A percentile compares a stretch with the other conserved stretches of the same genome.
phyloP scores from a whole-genome alignment of 768 basidiomycete species.

The Lactarius hatsudake region DNA sequence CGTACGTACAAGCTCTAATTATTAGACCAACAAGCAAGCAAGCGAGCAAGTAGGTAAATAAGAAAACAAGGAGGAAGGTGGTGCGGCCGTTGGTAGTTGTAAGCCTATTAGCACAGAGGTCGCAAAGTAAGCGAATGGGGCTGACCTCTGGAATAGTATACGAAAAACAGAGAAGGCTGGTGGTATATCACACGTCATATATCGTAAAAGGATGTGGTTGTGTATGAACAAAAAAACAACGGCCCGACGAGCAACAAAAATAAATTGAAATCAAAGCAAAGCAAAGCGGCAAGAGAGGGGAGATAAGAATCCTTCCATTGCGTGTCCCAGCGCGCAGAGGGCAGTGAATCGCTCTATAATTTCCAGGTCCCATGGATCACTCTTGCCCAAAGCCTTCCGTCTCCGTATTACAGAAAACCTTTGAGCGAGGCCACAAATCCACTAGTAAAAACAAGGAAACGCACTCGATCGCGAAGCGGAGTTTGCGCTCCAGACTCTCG shows the following conservation, averaged over 20 bases:
- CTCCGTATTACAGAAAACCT: slow-evolving; percentile 45
- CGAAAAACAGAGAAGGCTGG: background rate
- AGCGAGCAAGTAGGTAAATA: too few relatives aligned
- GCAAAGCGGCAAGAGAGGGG: background rate
- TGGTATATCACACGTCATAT: background rate
- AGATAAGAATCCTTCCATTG: background rate
- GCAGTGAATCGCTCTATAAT: background rate
- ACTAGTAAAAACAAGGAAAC: slow-evolving; percentile 32
- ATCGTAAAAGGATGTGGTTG: background rate
- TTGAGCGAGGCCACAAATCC: background rate
- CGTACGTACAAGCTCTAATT: too few relatives aligned
- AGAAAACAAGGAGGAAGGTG: too few relatives aligned
- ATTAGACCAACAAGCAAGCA: too few relatives aligned
- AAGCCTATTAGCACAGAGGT: too few relatives aligned
- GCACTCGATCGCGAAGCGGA: slow-evolving; percentile 81
- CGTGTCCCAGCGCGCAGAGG: background rate
- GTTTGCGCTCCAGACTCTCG: slow-evolving; percentile 80
- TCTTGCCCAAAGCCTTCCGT: slow-evolving; percentile 67
- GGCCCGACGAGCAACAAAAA: background rate
- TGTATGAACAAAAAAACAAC: too few relatives aligned
- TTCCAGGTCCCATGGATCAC: background rate
- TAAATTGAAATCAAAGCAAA: too few relatives aligned
- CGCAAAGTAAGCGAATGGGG: too few relatives aligned
- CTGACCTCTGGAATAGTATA: background rate
- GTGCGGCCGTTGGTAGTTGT: too few relatives aligned